Conservation (phyloP, 2,329 filamentous ascomycete species). For the Aspergillus aculeatinus region DNA sequence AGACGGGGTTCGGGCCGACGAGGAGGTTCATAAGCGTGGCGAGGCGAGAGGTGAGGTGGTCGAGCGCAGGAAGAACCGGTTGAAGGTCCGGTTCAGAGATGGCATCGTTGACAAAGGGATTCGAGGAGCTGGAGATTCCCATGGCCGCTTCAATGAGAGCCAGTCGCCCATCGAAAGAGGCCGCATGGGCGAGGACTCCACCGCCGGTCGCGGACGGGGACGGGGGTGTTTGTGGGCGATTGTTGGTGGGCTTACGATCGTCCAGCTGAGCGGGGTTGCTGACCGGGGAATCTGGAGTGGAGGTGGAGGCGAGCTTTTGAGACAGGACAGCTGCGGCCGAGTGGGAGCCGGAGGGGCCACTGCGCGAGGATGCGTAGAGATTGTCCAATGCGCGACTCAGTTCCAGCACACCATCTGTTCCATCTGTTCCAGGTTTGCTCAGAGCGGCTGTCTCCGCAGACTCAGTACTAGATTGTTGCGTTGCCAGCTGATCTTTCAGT, state of each 20-base stretch:
- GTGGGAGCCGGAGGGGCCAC: slow-evolving; percentile 20
- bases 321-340: slow-evolving; percentile 38
- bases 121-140: slow-evolving; percentile 69
- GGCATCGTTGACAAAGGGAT: slow-evolving; percentile 50
- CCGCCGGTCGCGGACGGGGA: slow-evolving; percentile 30
- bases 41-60: slow-evolving; percentile 77
- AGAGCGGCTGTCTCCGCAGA: slow-evolving; percentile 43
- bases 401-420: slow-evolving; percentile 58
- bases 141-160: slow-evolving; percentile 75
- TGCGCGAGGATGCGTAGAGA: slow-evolving; percentile 48
- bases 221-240: slow-evolving; percentile 9
- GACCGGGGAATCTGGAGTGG: slow-evolving; percentile 6
- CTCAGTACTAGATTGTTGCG: slow-evolving; percentile 54
- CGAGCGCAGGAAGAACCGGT: slow-evolving; percentile 79
- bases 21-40: slow-evolving; percentile 62
- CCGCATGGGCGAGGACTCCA: slow-evolving; percentile 70
- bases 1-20: slow-evolving; percentile 34
- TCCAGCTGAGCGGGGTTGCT: slow-evolving; percentile 10
- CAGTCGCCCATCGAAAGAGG: slow-evolving; percentile 83
- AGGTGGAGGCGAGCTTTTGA: slow-evolving; percentile 32
- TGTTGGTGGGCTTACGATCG: slow-evolving; percentile 9
- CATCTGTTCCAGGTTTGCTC: slow-evolving; percentile 44
- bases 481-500: slow-evolving; percentile 55
- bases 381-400: slow-evolving; percentile 71
- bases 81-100: slow-evolving; percentile 53